A percentile compares a stretch with the other conserved stretches of the same genome.
phyloP scores from a whole-genome alignment of 371 early-diverging fungal species.

The Rhizopus stolonifer region DNA sequence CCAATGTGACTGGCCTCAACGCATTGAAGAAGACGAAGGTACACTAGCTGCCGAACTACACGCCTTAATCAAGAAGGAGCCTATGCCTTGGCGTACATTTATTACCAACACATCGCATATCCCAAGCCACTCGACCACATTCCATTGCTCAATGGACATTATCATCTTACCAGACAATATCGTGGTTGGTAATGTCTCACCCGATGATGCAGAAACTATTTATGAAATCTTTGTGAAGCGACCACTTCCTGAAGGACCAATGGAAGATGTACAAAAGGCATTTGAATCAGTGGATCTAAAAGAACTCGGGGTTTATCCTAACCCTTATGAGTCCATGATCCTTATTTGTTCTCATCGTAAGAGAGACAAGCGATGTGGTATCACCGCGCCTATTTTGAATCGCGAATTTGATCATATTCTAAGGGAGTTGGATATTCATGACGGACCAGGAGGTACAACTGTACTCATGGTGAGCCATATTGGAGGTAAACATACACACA shows the following conservation, averaged over 20 bases:
- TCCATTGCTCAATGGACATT: slow-evolving; percentile 35
- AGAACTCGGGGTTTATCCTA: slow-evolving; percentile 36
- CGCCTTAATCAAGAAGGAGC: slow-evolving; percentile 19
- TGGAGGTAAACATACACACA: slow-evolving; percentile 64
- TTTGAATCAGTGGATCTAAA: slow-evolving; percentile 12
- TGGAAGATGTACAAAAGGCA: slow-evolving; percentile 1
- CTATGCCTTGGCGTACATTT: slow-evolving; percentile 37
- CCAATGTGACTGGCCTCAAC: slow-evolving; percentile 58
- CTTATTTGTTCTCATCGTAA: slow-evolving; percentile 79
- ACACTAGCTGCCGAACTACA: slow-evolving; percentile 45
- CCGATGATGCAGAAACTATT: slow-evolving; percentile 45
- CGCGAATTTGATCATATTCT: slow-evolving; percentile 65
- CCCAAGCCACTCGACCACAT: slow-evolving; percentile 24
- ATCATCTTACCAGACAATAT: slow-evolving; percentile 59
- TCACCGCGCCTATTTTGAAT: slow-evolving; percentile 70
- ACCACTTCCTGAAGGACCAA: slow-evolving; percentile 32
- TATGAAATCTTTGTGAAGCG: slow-evolving; percentile 48
- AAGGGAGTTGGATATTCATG: slow-evolving; percentile 58
- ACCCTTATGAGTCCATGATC: slow-evolving; percentile 53
- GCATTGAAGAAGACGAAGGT: slow-evolving; percentile 58
- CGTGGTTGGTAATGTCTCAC: slow-evolving; percentile 52
- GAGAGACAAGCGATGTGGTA: slow-evolving; percentile 81
- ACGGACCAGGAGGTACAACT: slow-evolving; percentile 43
- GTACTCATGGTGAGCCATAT: slow-evolving; percentile 69
- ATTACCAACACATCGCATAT: slow-evolving; percentile 54